Base-by-base conservation (phyloP, 2,329 filamentous ascomycete species). In the Aspergillus arachidicola region DNA sequence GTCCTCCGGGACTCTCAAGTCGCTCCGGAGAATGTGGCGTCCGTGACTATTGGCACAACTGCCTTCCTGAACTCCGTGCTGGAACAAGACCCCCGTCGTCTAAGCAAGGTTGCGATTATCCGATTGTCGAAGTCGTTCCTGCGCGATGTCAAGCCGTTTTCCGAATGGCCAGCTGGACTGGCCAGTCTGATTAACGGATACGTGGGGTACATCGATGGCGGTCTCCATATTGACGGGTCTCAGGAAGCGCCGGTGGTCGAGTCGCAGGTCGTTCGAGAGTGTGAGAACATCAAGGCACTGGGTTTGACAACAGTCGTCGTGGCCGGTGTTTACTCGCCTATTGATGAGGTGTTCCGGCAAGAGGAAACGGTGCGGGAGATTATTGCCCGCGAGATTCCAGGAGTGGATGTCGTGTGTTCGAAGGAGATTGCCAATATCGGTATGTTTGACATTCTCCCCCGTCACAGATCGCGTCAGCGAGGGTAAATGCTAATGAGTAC, bases 21-120 rank as follows among this genome's bases (percentile, higher is more conserved):
- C 0, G 58, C 64, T 3, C 69, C 58, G 68, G 79, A 21, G 64
- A 80, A 41, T 57, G 75, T 83, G 64, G 78, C 72, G 16, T 82
- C 80, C 63, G 79, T 85, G 7, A 84, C 81, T 3, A 79, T 85
- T 57, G 83, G 83, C 16, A 85, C 83, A 4, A 86, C 84, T 0
- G 81, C 84, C 70, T 84, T 85, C 63, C 78, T 84, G 55, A 85
- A 85, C 60, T 82, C 82, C 7, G 80, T 85, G 16, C 75, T 84
- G 1, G 50, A 53, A 21, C 28, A 32, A 34, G 28, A 32, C 21
- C 16, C 50, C 6, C 26, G 50, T 10, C 26, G 30, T 11, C 50
- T 53, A n/a, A 34, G 16, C 16, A 32, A 53, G 19, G 50, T 53
- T 14, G 30, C 50, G 6, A 34, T 53, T 32, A 14, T 34, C 6